A percentile compares a stretch with the other conserved stretches of the same genome.
phyloP scores from a whole-genome alignment of 768 basidiomycete genomes.

The Kwoniella heveanensis region DNA sequence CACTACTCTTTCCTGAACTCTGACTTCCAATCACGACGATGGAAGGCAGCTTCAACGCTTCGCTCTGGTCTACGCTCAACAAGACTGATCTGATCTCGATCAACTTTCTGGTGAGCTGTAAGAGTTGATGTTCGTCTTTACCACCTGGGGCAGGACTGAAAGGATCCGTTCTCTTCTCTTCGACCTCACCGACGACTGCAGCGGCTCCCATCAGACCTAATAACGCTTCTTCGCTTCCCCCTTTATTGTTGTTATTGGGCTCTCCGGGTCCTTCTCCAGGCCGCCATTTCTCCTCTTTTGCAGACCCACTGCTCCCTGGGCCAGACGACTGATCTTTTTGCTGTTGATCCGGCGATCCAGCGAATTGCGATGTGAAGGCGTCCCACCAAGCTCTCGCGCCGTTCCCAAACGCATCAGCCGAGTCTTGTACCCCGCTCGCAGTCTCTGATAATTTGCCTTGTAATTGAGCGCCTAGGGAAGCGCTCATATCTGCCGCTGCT shows the following conservation, averaged over 20 bases:
- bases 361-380: conserved; percentile 41
- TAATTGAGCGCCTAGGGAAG: conserved; percentile 74
- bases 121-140: conserved; percentile 73
- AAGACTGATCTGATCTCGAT: conserved; percentile 95
- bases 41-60: conserved; percentile 88
- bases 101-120: conserved; percentile 90
- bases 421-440: conserved; percentile 35
- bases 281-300: conserved; percentile 32
- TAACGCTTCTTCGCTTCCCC: conserved; percentile 36
- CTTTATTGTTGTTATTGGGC: conserved; percentile 26
- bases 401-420: conserved; percentile 36
- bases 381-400: conserved; percentile 54
- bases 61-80: conserved; percentile 94
- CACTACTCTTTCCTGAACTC: conserved; percentile 97
- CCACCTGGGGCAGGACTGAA: conserved; percentile 18
- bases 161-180: conserved; percentile 53
- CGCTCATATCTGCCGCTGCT: conserved; percentile 61
- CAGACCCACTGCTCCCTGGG: background rate
- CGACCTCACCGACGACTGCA: conserved; percentile 10
- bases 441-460: conserved; percentile 57
- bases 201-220: conserved; percentile 46
- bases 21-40: conserved; percentile 99
- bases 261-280: conserved; percentile 51
- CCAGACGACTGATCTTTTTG: background rate
- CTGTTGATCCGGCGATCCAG: conserved; percentile 12